These are phyloP conservation scores for Trametes sp. DNA, from an alignment of 1,284 basidiomycete genomes.

Conservation along the genomic window DNA sequence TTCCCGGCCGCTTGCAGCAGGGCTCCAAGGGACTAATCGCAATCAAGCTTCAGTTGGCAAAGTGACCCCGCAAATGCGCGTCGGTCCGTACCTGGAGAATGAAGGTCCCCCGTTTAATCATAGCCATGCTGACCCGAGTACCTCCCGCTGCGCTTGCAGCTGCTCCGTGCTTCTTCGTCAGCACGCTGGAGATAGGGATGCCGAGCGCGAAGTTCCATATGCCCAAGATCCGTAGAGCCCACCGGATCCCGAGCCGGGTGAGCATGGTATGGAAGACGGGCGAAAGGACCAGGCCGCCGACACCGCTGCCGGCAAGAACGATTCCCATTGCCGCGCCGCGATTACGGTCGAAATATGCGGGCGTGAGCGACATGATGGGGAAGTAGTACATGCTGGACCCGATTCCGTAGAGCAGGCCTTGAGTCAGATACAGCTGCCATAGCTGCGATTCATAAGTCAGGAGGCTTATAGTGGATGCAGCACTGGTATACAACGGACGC, in stretches of 20 bases:
- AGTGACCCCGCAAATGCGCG: not conserved
- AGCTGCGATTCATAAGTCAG: slow-evolving; percentile 38
- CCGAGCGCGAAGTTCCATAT: slow-evolving; percentile 50
- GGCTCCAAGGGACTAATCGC: slow-evolving; percentile 47
- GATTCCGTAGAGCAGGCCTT: slow-evolving; percentile 52
- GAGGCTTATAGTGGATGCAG: not conserved
- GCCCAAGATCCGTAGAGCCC: slow-evolving; percentile 49
- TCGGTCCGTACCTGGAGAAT: slow-evolving; percentile 47
- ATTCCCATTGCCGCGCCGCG: slow-evolving; percentile 55
- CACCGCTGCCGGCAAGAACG: slow-evolving; percentile 50
- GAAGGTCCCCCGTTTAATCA: slow-evolving; percentile 52
- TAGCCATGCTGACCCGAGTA: slow-evolving; percentile 45
- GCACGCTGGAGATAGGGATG: slow-evolving; percentile 47
- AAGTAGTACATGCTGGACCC: slow-evolving; percentile 56
- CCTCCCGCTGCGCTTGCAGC: slow-evolving; percentile 32
- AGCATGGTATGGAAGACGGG: slow-evolving; percentile 50
- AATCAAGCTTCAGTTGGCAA: not conserved
- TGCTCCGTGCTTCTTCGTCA: slow-evolving; percentile 39
- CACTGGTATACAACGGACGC: slow-evolving; percentile 1
- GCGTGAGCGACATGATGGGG: slow-evolving; percentile 51
- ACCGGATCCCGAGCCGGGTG: slow-evolving; percentile 45
- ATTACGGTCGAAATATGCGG: slow-evolving; percentile 53
- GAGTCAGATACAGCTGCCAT: slow-evolving; percentile 55
- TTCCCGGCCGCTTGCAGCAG: slow-evolving; percentile 56
- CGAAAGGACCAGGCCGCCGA: slow-evolving; percentile 54